phyloP scores from a whole-genome alignment of 2,329 filamentous ascomycete genomes.

The Calonectria honghensis region DNA sequence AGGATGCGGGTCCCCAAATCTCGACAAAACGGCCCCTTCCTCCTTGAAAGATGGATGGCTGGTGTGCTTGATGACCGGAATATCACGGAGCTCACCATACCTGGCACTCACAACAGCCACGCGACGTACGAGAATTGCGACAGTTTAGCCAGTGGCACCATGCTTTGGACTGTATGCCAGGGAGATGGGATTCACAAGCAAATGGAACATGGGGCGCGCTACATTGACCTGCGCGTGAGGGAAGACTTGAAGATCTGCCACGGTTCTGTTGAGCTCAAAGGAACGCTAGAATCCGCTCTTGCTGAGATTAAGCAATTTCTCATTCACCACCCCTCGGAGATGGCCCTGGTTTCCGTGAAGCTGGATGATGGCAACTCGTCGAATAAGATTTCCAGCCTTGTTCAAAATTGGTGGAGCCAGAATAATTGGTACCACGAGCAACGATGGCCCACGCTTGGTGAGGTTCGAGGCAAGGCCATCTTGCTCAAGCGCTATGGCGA shows the following conservation, averaged over 20 bases:
- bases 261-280: neutral
- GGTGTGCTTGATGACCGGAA: neutral
- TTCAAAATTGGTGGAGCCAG: neutral
- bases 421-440: constrained; percentile 1
- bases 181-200: neutral
- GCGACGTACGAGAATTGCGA: neutral
- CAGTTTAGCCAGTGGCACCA: neutral
- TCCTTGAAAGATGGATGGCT: neutral
- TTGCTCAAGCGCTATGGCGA: neutral
- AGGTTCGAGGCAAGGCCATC: neutral
- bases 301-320: neutral
- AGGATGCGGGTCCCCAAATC: neutral
- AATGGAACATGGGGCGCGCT: neutral
- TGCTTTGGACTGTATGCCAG: neutral
- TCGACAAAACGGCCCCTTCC: neutral
- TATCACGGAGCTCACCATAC: neutral
- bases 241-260: neutral
- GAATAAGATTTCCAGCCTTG: neutral
- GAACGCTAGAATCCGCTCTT: neutral
- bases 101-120: neutral
- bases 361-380: neutral
- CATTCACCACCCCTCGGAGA: neutral
- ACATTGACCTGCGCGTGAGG: neutral
- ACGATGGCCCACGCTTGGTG: neutral
- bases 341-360: neutral